Evolutionary conservation across 2,329 filamentous ascomycete species (phyloP), one percentile per base, ranked within the genome.

Genomic region (Ceratocystis ficicola): DNA sequence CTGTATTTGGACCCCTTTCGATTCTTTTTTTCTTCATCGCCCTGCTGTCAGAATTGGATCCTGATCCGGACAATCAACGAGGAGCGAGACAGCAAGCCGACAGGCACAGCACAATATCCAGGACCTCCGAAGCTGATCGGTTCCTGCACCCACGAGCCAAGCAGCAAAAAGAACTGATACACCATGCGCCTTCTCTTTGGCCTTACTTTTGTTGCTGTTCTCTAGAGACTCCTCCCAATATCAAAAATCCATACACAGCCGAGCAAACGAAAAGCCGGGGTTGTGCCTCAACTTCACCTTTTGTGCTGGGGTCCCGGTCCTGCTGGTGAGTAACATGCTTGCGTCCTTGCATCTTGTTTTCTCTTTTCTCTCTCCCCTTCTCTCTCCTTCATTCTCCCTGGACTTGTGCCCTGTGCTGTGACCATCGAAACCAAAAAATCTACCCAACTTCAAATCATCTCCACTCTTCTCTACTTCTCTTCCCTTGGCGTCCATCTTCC

Each of bases 391-490:
- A 44, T 22, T 57, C 44, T 20, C 50, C 41, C 44, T 17, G 28
- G n/a, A 25, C 25, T 65, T 55, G 46, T 63, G 44, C 44, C 63
- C 41, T 41, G 48, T 59, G 50, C 36, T 65, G 50, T 59, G 63
- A 44, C 63, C 63, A 44, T 41, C 50, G 36, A 52, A 52, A 15
- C 48, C 48, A 52, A 52, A 52, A 52, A 52, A 44, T 44, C 36
- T 20, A 63, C 61, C 44, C 28, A 59, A 41, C 36, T 30, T 32
- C 28, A 59, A 59, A 59, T 36, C 55, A 59, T 32, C 55, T 59
- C 55, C 55, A 59, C 55, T 41, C 36, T 62, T 62, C 36, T 36
- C 63, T 60, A 44, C 44, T 64, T 64, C 48, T 28, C 59, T 55
- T 63, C 46, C 25, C 60, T 62, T 62, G 41, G 36, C 46, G 44